Base-by-base conservation (phyloP, 371 early-diverging fungal genomes). In the Syncephalastrum contaminatum region DNA sequence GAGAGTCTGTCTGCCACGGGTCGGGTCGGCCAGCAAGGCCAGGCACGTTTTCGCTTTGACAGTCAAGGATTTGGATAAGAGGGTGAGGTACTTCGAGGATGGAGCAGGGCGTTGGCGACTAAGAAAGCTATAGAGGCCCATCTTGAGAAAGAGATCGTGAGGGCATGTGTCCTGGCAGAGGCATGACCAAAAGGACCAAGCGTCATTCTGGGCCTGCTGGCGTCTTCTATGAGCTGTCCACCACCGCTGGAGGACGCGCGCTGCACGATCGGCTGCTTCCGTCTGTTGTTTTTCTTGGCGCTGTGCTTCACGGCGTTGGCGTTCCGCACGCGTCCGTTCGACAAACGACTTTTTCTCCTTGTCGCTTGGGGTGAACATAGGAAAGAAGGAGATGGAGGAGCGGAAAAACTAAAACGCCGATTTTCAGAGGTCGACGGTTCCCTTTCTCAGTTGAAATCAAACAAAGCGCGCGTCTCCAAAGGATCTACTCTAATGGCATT, bases 291-390 rank as follows among this genome's bases (percentile, higher is more conserved):
- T 61, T 41, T 67, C 51, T 25, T 52, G 22, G 4, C 73, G 52
- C 25, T 78, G 71, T 2, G 56, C 43, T 49, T 73, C 72, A 51
- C 79, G 69, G n/a, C 62, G 65, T 22, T 69, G 67, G 22, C 79
- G 56, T 50, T 75, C 73, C 22, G 57, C 52, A 44, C 68, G 63
- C 19, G 67, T 60, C 5, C 58, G 58, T n/a, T 73, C 70, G 12
- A 78, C 51, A 56, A 78, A 78, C 21, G 65, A 48, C 20, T 67
- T 58, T 27, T 69, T 78, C 7, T 66, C 53, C 22, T 64, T 45
- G 53, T 69, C 61, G 40, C 51, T 67, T n/a, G 63, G 53, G 39
- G 64, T 58, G 51, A 77, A 77, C 72, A 77, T 77, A 7, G 45
- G 7, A 44, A 16, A 30, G 36, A 30, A 30, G 36, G 7, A 30